Percentiles rank a stretch among this genome's conserved stretches.
These are phyloP conservation scores for Detonula confervacea DNA, from an alignment of 352 stramenopile species.

Conservation along the genomic window DNA sequence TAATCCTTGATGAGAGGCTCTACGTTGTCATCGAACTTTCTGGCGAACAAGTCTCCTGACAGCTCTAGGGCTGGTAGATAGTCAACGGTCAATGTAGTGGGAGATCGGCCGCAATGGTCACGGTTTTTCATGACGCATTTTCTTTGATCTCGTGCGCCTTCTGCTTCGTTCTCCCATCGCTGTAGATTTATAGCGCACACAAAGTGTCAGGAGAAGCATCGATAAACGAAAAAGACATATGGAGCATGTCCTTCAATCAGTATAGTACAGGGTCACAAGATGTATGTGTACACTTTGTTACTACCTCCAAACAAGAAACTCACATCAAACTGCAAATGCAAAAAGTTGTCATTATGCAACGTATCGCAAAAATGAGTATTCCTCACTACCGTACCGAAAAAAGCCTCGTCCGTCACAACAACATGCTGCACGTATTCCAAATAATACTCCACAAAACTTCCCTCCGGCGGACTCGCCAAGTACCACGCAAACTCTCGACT, in stretches of 20 bases:
- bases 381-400: conserved; percentile 86
- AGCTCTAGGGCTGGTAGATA: conserved; percentile 86
- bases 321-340: conserved; percentile 85
- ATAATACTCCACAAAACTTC: conserved; percentile 78
- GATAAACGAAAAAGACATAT: background rate
- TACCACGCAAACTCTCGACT: conserved; percentile 85
- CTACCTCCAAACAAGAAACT: no score
- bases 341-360: conserved; percentile 86
- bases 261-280: no score
- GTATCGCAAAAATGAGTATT: conserved; percentile 85
- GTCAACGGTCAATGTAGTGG: conserved; percentile 85
- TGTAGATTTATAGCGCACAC: background rate
- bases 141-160: conserved; percentile 59
- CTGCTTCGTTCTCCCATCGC: conserved; percentile 84
- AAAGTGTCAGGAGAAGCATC: background rate
- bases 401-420: conserved; percentile 87
- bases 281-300: no score
- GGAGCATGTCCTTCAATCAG: background rate
- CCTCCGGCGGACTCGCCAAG: conserved; percentile 66
- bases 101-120: conserved; percentile 86
- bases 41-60: conserved; percentile 83
- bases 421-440: conserved; percentile 84
- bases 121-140: conserved; percentile 87
- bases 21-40: conserved; percentile 80
- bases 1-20: conserved; percentile 80